Conservation (phyloP, 2,329 filamentous ascomycete genomes). For the Clonostachys rosea region DNA sequence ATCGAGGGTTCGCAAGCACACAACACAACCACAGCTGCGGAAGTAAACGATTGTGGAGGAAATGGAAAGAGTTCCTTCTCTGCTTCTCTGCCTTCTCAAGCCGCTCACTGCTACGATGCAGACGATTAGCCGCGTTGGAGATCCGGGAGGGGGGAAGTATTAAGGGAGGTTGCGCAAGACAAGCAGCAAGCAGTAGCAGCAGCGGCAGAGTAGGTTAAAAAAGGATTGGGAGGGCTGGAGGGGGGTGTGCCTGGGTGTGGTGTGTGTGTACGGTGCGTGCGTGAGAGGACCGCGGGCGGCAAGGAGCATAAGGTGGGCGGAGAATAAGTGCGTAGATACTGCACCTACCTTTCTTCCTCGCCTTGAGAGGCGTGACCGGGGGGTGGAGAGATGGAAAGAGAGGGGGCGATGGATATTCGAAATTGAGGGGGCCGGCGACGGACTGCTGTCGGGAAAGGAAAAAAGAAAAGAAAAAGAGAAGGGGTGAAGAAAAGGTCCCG, state of each 20-base stretch:
- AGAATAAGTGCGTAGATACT: no score
- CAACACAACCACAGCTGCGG: not conserved
- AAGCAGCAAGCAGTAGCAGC: constrained; percentile 6
- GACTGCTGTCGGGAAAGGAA: constrained; percentile 1
- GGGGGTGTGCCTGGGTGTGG: not conserved
- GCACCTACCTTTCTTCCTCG: no score
- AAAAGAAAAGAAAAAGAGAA: constrained; percentile 6
- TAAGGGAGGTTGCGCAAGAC: not conserved
- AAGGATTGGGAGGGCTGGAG: constrained; percentile 3
- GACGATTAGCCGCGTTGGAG: constrained; percentile 21
- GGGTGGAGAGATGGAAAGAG: no score
- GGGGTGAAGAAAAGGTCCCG: not conserved
- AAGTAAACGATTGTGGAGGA: constrained; percentile 2
- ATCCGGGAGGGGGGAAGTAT: constrained; percentile 6
- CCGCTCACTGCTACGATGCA: constrained; percentile 22
- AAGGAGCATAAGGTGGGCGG: no score
- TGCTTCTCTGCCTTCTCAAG: constrained; percentile 1
- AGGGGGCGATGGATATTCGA: no score
- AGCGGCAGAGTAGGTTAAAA: constrained; percentile 17
- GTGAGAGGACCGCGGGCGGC: constrained; percentile 9
- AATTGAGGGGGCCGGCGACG: no score
- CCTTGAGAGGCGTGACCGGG: no score
- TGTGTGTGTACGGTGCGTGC: not conserved
- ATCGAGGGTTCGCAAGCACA: not conserved
- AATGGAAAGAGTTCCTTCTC: not conserved